Conservation (phyloP, 805 yeast species). For the Alloascoidea africana region DNA sequence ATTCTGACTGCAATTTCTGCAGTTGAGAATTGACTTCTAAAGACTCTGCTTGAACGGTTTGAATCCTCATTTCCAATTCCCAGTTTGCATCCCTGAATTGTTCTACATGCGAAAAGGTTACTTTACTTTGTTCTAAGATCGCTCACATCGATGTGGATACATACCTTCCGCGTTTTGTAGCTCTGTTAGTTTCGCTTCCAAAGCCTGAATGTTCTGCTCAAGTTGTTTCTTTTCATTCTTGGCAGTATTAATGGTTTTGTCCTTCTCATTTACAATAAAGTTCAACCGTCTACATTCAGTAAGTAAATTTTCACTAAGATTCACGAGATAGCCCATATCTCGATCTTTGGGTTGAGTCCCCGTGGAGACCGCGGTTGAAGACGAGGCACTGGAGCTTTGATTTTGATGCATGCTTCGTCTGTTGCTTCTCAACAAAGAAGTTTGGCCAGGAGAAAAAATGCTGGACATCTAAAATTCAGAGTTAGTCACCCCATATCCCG, state of each 20-base stretch:
- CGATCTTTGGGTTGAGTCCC: too few relatives aligned
- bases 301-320: not conserved
- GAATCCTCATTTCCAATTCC: slow-evolving; percentile 19
- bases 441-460: too few relatives aligned
- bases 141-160: too few relatives aligned
- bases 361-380: too few relatives aligned
- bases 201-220: not conserved
- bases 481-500: too few relatives aligned
- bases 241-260: not conserved
- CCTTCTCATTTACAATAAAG: not conserved
- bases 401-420: too few relatives aligned
- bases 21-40: slow-evolving; percentile 11
- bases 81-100: slow-evolving; percentile 19
- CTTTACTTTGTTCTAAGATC: too few relatives aligned
- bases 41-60: slow-evolving; percentile 13
- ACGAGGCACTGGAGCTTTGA: too few relatives aligned
- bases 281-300: not conserved
- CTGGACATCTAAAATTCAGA: too few relatives aligned
- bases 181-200: not conserved
- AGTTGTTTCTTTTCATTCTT: not conserved
- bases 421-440: too few relatives aligned
- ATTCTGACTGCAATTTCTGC: slow-evolving; percentile 12
- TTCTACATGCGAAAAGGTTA: too few relatives aligned
- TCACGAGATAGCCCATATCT: too few relatives aligned
- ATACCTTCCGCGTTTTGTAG: not conserved